Evolutionary conservation across 2,329 filamentous ascomycete genomes (phyloP).

Genomic region (Colletotrichum neosansevieriae): DNA sequence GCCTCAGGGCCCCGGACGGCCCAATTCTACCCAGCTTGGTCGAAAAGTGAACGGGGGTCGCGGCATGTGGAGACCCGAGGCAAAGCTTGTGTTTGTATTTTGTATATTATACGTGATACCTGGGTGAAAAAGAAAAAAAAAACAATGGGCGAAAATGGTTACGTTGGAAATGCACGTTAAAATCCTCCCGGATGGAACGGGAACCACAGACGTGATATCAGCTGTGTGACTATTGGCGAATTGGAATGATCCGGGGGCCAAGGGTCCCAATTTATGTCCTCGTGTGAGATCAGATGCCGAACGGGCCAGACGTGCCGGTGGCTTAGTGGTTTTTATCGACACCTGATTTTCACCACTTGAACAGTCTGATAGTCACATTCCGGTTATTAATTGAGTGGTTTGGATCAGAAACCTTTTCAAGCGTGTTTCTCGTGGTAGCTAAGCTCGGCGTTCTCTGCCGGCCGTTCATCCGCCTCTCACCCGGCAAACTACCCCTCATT

Average conservation of each 20-base stretch:
- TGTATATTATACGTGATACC: conserved; percentile 16
- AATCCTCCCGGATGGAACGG: conserved; percentile 18
- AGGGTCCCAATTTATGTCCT: conserved; percentile 6
- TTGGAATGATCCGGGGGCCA: conserved; percentile 19
- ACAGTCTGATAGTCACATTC: not conserved
- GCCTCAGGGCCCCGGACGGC: too few species aligned
- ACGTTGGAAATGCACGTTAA: not conserved
- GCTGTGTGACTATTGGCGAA: conserved; percentile 11
- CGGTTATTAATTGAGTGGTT: not conserved
- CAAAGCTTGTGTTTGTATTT: conserved; percentile 16
- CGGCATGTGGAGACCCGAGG: not conserved
- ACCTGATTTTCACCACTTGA: not conserved
- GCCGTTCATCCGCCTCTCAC: conserved; percentile 26
- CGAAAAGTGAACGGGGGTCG: too few species aligned
- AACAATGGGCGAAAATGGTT: not conserved
- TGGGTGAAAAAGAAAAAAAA: not conserved
- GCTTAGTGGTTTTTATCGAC: not conserved
- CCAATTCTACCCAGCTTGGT: too few species aligned
- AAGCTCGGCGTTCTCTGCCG: conserved; percentile 23
- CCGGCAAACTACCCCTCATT: conserved; percentile 11
- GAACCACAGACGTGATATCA: conserved; percentile 19
- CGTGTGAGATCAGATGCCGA: conserved; percentile 1
- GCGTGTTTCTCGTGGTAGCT: conserved; percentile 28
- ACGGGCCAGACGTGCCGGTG: not conserved
- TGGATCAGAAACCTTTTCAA: conserved; percentile 19